phyloP scores from a whole-genome alignment of 2,329 filamentous ascomycete species.

The Aspergillus transmontanensis region DNA sequence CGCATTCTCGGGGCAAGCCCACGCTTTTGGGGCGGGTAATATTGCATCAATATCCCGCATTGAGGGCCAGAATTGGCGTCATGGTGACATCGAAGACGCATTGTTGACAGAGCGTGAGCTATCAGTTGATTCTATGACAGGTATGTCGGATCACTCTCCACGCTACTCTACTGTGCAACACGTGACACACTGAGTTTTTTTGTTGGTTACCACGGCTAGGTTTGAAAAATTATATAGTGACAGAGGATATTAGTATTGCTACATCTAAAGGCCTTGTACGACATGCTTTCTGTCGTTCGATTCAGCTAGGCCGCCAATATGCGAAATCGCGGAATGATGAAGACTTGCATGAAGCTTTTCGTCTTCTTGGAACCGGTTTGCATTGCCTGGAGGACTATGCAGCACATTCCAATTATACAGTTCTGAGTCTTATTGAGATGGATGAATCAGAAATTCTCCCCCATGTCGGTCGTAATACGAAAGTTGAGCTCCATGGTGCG shows the following conservation, averaged over 20 bases:
- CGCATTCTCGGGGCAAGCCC: constrained; percentile 66
- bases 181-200: constrained; percentile 1
- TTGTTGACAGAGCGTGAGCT: constrained; percentile 76
- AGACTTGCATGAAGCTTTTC: constrained; percentile 85
- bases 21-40: constrained; percentile 86
- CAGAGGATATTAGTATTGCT: constrained; percentile 75
- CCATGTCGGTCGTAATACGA: constrained; percentile 77
- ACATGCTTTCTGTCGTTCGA: constrained; percentile 70
- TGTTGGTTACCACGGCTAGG: constrained; percentile 34
- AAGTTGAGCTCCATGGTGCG: constrained; percentile 69
- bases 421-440: constrained; percentile 84
- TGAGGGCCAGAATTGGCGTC: constrained; percentile 84
- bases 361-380: constrained; percentile 81
- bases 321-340: constrained; percentile 64
- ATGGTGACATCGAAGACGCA: constrained; percentile 91
- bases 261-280: constrained; percentile 79
- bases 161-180: not conserved
- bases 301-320: constrained; percentile 79
- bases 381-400: constrained; percentile 93
- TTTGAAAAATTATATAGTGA: constrained; percentile 93
- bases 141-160: constrained; percentile 37
- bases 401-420: constrained; percentile 90
- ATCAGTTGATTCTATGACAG: constrained; percentile 71
- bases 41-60: constrained; percentile 79
- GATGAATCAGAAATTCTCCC: constrained; percentile 82